Evolutionary conservation across 2,329 filamentous ascomycete genomes (phyloP), one percentile per base, ranked within the genome.

Genomic region (Trichophyton mentagrophytes): DNA sequence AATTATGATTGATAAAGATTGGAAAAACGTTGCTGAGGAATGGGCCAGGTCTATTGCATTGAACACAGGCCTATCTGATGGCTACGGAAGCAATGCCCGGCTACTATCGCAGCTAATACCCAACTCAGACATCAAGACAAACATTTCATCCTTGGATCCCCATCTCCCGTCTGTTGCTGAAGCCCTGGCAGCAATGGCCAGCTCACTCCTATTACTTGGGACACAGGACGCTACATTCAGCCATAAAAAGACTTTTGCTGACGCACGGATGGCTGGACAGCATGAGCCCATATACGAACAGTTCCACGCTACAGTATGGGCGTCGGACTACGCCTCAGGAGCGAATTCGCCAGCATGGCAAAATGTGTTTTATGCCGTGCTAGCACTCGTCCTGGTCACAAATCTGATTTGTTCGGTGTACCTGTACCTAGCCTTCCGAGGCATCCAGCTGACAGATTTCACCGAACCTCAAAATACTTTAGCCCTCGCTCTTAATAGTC

Each of bases 381-480:
- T 92, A 0, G 67, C 80, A 1, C 72, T 84, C 13, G 84, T 88
- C 1, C 88, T 90, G 66, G 64, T 82, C 25, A 82, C 87, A 66
- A 90, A 88, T 69, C 62, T 85, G 27, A 74, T 85, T 44, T 87
- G 86, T 61, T 74, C 89, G 0, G 67, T 75, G 1, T 90, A 89
- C 72, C 78, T 86, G 64, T 70, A 86, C 58, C 68, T 81, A 55
- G 76, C 82, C 59, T 67, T 80, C 64, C 69, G 75, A 4, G 75
- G 76, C 0, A 82, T 82, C 0, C 79, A 89, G 22, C 82, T 92
- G 6, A 90, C 86, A 0, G 89, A 92, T 73, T 90, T 87, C 68
- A 88, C 85, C 0, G 88, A 92, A 67, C 86, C 88, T 0, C 83
- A 86, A 60, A 90, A 90, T 68, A 74, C 90, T 1, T 90, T 91